A percentile compares a stretch with the other conserved stretches of the same genome.
Evolutionary conservation across 1,139 yeast species (phyloP).

Genomic region (Geotrichum reessii): DNA sequence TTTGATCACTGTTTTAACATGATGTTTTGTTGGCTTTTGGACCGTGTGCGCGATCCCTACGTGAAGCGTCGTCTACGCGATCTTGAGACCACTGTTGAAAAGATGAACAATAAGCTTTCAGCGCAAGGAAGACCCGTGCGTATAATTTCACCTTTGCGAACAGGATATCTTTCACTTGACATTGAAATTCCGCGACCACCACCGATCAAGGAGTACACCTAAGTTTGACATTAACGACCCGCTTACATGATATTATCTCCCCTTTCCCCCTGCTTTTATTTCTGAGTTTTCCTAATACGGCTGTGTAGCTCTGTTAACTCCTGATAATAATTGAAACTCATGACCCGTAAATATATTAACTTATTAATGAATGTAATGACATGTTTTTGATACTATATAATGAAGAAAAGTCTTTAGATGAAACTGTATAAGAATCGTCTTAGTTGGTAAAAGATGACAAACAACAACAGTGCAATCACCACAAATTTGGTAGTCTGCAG

Average conservation of each 20-base stretch:
- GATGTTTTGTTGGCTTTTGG: conserved; percentile 11
- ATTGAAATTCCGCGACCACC: conserved; percentile 19
- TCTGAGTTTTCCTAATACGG: too few species aligned
- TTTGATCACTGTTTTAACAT: conserved; percentile 37
- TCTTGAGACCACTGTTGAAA: conserved; percentile 46
- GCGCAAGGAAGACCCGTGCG: conserved; percentile 32
- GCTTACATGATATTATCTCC: too few species aligned
- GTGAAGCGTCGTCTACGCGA: conserved; percentile 35
- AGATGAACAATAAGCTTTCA: conserved; percentile 38
- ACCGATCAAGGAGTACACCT: conserved; percentile 4
- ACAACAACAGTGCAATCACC: conserved; percentile 27
- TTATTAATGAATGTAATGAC: neutral
- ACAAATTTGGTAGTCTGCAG: conserved; percentile 47
- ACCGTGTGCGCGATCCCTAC: conserved; percentile 17
- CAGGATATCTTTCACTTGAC: conserved; percentile 53
- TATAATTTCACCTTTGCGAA: conserved; percentile 49
- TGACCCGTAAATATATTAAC: neutral
- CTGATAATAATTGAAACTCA: neutral
- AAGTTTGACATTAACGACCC: neutral
- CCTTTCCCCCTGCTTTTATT: too few species aligned
- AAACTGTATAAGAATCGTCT: conserved; percentile 7
- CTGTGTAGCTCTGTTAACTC: too few species aligned
- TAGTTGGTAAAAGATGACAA: conserved; percentile 16
- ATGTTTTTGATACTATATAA: neutral
- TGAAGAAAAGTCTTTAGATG: neutral